Evolutionary conservation across 2,329 filamentous ascomycete genomes (phyloP).

Genomic region (Monosporascus sp.): DNA sequence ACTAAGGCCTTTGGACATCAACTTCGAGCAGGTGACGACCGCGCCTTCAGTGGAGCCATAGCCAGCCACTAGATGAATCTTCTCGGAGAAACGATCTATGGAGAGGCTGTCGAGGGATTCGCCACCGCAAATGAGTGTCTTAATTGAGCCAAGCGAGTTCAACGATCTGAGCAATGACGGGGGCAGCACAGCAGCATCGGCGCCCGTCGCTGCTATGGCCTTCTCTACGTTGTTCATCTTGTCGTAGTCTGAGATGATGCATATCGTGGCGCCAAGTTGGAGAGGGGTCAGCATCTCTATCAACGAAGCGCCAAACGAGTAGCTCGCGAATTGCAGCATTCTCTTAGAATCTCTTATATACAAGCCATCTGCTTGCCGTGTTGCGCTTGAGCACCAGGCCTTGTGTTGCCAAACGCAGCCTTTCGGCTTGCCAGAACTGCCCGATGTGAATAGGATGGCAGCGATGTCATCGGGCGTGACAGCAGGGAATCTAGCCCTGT

Average conservation of each 20-base stretch:
- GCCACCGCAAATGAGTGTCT: too few relatives aligned
- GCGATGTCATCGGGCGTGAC: background rate
- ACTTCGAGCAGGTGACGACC: too few relatives aligned
- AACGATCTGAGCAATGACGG: too few relatives aligned
- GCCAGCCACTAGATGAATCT: too few relatives aligned
- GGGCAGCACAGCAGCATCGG: too few relatives aligned
- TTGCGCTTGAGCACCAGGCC: background rate
- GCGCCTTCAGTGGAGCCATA: too few relatives aligned
- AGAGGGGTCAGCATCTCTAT: background rate
- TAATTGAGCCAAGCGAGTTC: too few relatives aligned
- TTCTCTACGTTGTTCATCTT: background rate
- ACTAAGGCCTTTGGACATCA: too few relatives aligned
- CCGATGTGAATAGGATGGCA: background rate
- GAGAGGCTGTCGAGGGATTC: too few relatives aligned
- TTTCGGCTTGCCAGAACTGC: background rate
- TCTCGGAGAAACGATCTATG: too few relatives aligned
- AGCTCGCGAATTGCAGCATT: background rate
- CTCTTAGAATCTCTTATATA: background rate
- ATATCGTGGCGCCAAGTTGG: background rate
- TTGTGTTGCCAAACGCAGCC: background rate
- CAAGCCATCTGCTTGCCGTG: background rate
- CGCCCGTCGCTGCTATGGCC: too few relatives aligned
- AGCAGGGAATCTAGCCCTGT: background rate
- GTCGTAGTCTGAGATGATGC: background rate
- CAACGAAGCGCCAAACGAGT: background rate